A percentile compares a stretch with the other conserved stretches of the same genome.
Conservation (phyloP, 768 basidiomycete species). For the Infundibulicybe gibba region DNA sequence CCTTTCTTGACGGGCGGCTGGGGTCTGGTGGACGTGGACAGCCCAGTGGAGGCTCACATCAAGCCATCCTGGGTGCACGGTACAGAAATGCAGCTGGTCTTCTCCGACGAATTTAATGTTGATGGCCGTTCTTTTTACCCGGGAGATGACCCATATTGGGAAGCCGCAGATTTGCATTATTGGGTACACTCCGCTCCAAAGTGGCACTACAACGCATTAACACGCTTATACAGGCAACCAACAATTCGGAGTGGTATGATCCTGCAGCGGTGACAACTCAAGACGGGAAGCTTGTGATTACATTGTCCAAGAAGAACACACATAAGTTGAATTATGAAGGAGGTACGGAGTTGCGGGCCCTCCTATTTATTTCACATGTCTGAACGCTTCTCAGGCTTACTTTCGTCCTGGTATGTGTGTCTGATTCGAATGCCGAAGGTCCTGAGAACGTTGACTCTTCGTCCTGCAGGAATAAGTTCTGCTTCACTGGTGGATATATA, state of each 20-base stretch:
- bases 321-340: conserved; percentile 73
- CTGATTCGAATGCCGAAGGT: too few species aligned
- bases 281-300: conserved; percentile 73
- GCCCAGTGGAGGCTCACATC: conserved; percentile 50
- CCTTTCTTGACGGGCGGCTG: conserved; percentile 53
- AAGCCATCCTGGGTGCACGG: conserved; percentile 58
- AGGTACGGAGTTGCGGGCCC: conserved; percentile 35
- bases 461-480: conserved; percentile 84
- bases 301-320: conserved; percentile 55
- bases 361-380: conserved; percentile 18
- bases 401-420: conserved; percentile 33
- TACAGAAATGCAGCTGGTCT: conserved; percentile 52
- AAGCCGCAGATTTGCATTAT: conserved; percentile 73
- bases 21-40: conserved; percentile 54
- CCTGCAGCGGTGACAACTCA: conserved; percentile 72
- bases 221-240: conserved; percentile 38
- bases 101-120: conserved; percentile 76
- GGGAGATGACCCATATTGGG: conserved; percentile 85
- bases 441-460: too few species aligned
- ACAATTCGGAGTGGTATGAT: conserved; percentile 85
- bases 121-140: conserved; percentile 75
- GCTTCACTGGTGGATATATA: conserved; percentile 81
- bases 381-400: conserved; percentile 32
- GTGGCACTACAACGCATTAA: neutral
- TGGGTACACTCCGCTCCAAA: conserved; percentile 53